These are phyloP conservation scores for Effrenium voratum DNA, from an alignment of 73 alveolate species.

Conservation along the genomic window DNA sequence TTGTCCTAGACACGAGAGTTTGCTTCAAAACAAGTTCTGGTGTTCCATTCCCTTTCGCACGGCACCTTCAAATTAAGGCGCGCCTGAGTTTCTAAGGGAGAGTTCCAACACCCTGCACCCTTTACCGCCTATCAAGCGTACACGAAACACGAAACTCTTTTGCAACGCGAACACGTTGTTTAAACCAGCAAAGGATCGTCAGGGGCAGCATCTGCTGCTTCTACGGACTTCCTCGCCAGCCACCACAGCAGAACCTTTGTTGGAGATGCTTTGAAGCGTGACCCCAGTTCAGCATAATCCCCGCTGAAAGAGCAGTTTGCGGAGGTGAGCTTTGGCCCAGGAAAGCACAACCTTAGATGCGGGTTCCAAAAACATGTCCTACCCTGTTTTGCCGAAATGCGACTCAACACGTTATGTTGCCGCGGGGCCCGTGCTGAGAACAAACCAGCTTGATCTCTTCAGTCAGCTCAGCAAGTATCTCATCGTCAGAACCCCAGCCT, in stretches of 20 bases:
- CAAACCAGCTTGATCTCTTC: background rate
- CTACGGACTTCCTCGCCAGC: background rate
- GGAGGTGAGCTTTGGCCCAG: too few species aligned
- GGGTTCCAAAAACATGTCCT: background rate
- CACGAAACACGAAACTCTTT: too few species aligned
- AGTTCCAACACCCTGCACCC: background rate
- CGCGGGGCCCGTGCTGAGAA: background rate
- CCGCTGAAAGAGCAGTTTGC: too few species aligned
- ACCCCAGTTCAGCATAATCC: background rate
- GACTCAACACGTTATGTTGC: background rate
- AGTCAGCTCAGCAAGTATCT: background rate
- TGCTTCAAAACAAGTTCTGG: background rate
- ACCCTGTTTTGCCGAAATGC: background rate
- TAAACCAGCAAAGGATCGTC: too few species aligned
- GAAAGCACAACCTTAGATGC: background rate
- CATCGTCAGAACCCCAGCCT: background rate
- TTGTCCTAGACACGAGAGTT: background rate
- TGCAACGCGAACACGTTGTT: too few species aligned
- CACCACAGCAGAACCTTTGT: slow-evolving; percentile 16
- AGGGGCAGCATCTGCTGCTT: too few species aligned
- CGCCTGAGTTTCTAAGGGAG: background rate
- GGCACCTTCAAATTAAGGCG: background rate
- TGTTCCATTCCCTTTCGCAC: too few species aligned
- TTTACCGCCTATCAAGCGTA: background rate
- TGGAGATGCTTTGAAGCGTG: slow-evolving; percentile 11